A percentile compares a stretch with the other conserved stretches of the same genome.
phyloP scores from a whole-genome alignment of 176 grass and related monocot genomes.

The Aegilops tauschii region DNA sequence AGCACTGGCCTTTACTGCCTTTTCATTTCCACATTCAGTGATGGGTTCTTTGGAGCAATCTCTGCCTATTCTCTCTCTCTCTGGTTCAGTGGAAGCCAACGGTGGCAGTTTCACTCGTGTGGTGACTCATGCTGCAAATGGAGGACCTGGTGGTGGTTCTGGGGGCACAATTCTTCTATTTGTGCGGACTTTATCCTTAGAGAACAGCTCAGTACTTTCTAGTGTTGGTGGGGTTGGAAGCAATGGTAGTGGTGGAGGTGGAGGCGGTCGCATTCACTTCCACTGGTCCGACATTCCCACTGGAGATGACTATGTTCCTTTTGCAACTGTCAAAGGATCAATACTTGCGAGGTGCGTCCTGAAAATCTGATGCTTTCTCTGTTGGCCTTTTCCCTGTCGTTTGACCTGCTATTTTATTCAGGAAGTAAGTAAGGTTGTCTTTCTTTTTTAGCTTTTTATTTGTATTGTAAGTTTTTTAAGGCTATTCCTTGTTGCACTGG shows the following conservation, averaged over 20 bases:
- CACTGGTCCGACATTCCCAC: conserved; percentile 87
- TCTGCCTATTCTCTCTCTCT: conserved; percentile 54
- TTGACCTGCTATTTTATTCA: conserved; percentile 21
- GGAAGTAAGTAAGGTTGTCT: neutral
- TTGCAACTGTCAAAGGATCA: conserved; percentile 75
- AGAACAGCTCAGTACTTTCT: conserved; percentile 62
- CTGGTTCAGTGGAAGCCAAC: conserved; percentile 79
- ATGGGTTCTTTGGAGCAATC: conserved; percentile 94
- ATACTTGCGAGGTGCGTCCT: conserved; percentile 75
- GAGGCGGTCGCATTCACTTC: conserved; percentile 95
- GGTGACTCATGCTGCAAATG: conserved; percentile 37
- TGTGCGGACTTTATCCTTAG: conserved; percentile 60
- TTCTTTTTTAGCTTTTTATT: neutral
- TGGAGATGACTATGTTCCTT: conserved; percentile 87
- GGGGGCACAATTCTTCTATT: conserved; percentile 96
- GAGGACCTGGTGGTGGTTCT: conserved; percentile 85
- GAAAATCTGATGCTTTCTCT: conserved; percentile 32
- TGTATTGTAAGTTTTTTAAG: conserved; percentile 14
- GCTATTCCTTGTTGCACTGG: neutral
- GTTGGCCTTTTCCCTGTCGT: neutral
- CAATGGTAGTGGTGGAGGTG: conserved; percentile 73
- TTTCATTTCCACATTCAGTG: conserved; percentile 55
- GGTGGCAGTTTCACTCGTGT: conserved; percentile 65
- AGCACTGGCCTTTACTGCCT: conserved; percentile 4
- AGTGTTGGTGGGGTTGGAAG: conserved; percentile 73